These are phyloP conservation scores for Paratrimastix pyriformis DNA, from an alignment of 78 protist species.

Conservation along the genomic window DNA sequence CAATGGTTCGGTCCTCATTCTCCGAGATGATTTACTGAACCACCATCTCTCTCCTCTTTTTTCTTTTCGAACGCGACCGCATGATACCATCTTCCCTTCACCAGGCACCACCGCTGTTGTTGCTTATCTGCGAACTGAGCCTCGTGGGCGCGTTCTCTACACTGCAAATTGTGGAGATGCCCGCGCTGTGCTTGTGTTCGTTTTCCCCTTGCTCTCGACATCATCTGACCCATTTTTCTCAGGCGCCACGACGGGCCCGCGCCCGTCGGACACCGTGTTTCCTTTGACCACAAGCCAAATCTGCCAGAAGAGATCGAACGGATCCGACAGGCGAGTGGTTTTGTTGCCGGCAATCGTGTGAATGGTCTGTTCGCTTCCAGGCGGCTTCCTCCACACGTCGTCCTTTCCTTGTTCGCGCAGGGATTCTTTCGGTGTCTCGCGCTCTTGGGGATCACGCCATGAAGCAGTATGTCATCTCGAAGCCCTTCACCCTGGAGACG, in stretches of 20 bases:
- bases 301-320: conserved; percentile 1
- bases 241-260: too few relatives aligned
- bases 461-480: conserved; percentile 14
- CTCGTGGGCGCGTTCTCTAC: neutral
- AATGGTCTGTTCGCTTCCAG: neutral
- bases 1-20: neutral
- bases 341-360: neutral
- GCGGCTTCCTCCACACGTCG: neutral
- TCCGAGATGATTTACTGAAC: neutral
- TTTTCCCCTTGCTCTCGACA: neutral
- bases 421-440: conserved; percentile 22
- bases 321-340: neutral
- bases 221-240: neutral
- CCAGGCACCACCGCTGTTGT: conserved; percentile 12
- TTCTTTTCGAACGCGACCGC: neutral
- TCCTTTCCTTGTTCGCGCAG: neutral
- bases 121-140: neutral
- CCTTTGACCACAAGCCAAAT: neutral
- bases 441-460: conserved; percentile 36
- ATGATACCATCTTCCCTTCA: neutral
- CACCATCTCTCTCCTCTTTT: neutral
- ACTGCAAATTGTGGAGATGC: conserved; percentile 30
- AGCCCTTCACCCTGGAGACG: neutral
- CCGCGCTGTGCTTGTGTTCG: conserved; percentile 1
- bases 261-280: neutral